Evolutionary conservation across 2,329 filamentous ascomycete species (phyloP).

Genomic region (Orbilia ellipsospora): DNA sequence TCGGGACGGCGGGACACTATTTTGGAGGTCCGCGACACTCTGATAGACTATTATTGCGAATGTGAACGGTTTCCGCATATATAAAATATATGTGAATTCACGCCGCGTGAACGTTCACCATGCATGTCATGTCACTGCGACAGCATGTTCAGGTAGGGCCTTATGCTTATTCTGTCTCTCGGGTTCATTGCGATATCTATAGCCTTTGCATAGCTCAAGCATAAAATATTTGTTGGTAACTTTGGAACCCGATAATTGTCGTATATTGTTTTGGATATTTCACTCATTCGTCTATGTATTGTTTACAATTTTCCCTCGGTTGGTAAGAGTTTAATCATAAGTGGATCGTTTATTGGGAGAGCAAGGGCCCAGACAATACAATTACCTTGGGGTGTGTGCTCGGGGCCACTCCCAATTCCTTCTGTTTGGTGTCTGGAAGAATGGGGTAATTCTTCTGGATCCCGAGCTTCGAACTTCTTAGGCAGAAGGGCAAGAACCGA

Average conservation of each 20-base stretch:
- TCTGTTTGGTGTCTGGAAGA: constrained; percentile 47
- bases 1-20: constrained; percentile 37
- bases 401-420: no score
- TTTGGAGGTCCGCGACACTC: constrained; percentile 9
- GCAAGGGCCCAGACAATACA: constrained; percentile 32
- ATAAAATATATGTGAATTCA: constrained; percentile 35
- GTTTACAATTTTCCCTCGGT: constrained; percentile 19
- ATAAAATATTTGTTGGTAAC: not conserved
- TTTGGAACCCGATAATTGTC: constrained; percentile 2
- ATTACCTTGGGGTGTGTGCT: no score
- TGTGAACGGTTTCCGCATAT: constrained; percentile 45
- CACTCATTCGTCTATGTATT: constrained; percentile 14
- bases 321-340: constrained; percentile 17
- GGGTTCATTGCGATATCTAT: no score
- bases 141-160: not conserved
- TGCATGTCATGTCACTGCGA: constrained; percentile 4
- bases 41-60: constrained; percentile 39
- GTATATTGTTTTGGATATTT: not conserved
- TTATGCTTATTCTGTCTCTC: not conserved
- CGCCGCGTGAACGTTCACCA: constrained; percentile 32
- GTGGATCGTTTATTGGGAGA: not conserved
- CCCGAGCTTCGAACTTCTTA: constrained; percentile 55
- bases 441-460: constrained; percentile 54
- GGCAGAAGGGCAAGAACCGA: constrained; percentile 55
- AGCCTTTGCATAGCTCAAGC: no score